These are phyloP conservation scores for Trichoderma simmonsii DNA, from an alignment of 2,329 filamentous ascomycete genomes.

Conservation along the genomic window DNA sequence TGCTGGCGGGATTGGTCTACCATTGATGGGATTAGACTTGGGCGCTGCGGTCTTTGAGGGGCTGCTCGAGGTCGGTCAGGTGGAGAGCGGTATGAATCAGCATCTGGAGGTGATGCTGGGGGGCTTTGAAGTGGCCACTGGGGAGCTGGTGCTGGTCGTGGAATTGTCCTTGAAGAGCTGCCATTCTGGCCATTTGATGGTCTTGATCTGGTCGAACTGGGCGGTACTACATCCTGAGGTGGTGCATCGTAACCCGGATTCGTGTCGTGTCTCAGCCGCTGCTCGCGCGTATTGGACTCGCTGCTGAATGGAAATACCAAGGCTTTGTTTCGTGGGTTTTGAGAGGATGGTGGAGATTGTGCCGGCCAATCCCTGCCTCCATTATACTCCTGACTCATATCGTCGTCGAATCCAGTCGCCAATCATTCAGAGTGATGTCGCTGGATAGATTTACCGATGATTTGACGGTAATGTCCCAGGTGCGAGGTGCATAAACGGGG, in stretches of 20 bases:
- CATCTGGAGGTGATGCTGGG: conserved; percentile 33
- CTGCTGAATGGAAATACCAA: conserved; percentile 31
- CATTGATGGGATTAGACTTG: conserved; percentile 58
- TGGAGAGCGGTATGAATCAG: conserved; percentile 49
- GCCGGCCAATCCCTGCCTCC: conserved; percentile 50
- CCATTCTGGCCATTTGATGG: conserved; percentile 23
- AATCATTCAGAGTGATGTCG: not conserved
- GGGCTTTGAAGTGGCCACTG: conserved; percentile 53
- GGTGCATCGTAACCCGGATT: conserved; percentile 9
- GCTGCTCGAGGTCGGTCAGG: conserved; percentile 47
- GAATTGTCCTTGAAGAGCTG: conserved; percentile 44
- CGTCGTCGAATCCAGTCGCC: not conserved
- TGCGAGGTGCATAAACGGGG: not conserved
- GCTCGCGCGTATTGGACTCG: conserved; percentile 11
- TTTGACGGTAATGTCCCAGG: not conserved
- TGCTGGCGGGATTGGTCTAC: conserved; percentile 55
- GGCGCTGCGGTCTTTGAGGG: conserved; percentile 58
- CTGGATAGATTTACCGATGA: not conserved
- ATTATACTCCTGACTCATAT: conserved; percentile 56
- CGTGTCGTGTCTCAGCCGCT: conserved; percentile 26
- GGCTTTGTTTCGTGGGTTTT: conserved; percentile 52
- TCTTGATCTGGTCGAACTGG: conserved; percentile 2
- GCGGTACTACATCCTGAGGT: not conserved
- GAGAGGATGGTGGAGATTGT: conserved; percentile 47
- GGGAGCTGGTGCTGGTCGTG: conserved; percentile 49